Evolutionary conservation across 2,329 filamentous ascomycete genomes (phyloP), one percentile per base, ranked within the genome.

Genomic region (Fusarium secorum): DNA sequence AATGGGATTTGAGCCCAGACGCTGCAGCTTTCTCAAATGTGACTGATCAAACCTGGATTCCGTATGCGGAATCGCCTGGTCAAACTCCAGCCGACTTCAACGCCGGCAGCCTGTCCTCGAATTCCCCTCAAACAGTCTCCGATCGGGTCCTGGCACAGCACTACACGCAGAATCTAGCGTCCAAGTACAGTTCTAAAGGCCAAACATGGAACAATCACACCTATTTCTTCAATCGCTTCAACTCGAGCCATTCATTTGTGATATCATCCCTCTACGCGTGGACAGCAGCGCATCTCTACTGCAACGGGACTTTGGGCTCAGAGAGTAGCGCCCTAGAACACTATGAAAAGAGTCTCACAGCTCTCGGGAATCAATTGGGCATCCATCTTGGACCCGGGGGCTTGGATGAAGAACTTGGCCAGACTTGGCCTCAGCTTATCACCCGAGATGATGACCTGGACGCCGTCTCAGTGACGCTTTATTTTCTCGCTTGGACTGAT

Each of bases 381-480:
- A 11, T 52, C 22, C 48, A 26, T 0, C 18, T 38, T 1, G 22
- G 3, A 4, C 2, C 26, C 17, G 14, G 2, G 13, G 14, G 2
- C 13, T 1, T 2, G 18, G 13, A 4, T 5, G 3, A 13, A 17
- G 32, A 26, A 1, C 9, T 20, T 6, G 1, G 13, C 1, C 22
- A n/a, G 9, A 36, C 17, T 26, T 52, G 32, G 48, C 48, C 48
- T 5, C 48, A 38, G 13, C 18, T 26, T 7, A 38, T 52, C 13
- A 52, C 18, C 7, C 18, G 7, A 26, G 32, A 26, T 1, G 48
- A 52, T 7, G 32, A 52, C 14, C 7, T 52, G 2, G 48, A 52
- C 1, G 48, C 48, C 7, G 18, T 52, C 0, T 52, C 48, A 13
- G 48, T 52, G 1, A 38, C 10, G 3, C 22, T 52, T 0, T 52